Evolutionary conservation across 331 rosid genomes (phyloP).

Genomic region (Dryas integrifolia): DNA sequence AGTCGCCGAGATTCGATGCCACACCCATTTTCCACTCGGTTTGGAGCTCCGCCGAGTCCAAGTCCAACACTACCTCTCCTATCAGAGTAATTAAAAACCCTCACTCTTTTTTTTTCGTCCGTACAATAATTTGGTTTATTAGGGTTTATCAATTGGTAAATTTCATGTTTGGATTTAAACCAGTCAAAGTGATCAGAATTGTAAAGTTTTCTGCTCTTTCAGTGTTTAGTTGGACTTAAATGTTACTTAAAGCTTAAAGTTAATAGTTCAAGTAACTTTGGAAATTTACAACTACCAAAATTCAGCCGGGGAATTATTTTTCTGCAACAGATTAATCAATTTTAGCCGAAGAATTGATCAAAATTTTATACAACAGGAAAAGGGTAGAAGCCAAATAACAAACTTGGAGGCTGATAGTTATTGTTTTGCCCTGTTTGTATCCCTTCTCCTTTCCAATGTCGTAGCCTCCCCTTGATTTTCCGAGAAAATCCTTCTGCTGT

Average conservation of each 20-base stretch:
- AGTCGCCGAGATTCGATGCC: constrained; percentile 42
- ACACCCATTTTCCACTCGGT: constrained; percentile 38
- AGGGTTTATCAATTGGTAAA: background rate
- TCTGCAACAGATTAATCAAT: no score
- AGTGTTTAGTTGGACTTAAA: background rate
- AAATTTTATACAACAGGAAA: background rate
- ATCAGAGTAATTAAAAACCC: constrained; percentile 35
- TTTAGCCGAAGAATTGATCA: no score
- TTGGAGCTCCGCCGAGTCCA: constrained; percentile 59
- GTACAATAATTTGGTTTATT: background rate
- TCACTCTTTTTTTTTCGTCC: no score
- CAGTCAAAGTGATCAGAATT: background rate
- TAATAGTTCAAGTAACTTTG: background rate
- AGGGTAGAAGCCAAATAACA: no score
- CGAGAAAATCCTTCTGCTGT: background rate
- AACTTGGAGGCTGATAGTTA: background rate
- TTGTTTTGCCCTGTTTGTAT: background rate
- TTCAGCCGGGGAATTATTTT: no score
- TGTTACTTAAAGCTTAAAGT: background rate
- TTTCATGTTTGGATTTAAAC: background rate
- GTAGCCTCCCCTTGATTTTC: background rate
- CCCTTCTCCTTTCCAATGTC: background rate
- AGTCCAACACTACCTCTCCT: constrained; percentile 38
- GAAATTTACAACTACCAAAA: no score
- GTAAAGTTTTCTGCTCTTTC: no score